Percentiles rank a stretch among this genome's conserved stretches.
phyloP scores from a whole-genome alignment of 176 grass and related monocot species.

The Juncus inflexus region DNA sequence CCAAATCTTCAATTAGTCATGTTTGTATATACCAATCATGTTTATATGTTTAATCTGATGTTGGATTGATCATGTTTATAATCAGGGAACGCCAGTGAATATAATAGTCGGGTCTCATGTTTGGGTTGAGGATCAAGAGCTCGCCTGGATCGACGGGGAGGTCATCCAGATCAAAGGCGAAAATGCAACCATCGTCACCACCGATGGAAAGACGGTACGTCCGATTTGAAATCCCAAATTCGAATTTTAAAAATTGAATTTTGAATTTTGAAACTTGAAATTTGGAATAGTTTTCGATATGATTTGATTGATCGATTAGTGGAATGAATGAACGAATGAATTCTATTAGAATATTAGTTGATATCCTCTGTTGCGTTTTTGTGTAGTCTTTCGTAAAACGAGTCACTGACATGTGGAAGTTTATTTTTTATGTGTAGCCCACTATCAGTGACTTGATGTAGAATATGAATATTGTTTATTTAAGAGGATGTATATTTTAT shows the following conservation, averaged over 20 bases:
- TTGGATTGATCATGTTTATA: slow-evolving; percentile 11
- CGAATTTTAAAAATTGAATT: not conserved
- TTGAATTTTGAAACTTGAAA: not conserved
- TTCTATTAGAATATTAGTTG: not conserved
- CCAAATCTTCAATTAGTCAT: not conserved
- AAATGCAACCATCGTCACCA: slow-evolving; percentile 49
- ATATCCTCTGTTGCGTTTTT: not conserved
- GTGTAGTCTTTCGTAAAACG: not conserved
- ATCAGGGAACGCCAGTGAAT: slow-evolving; percentile 88
- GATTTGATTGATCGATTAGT: not conserved
- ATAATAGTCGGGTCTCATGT: slow-evolving; percentile 92
- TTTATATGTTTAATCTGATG: slow-evolving; percentile 23
- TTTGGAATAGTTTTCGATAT: not conserved
- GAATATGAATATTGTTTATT: too few species aligned
- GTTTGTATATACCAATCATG: not conserved
- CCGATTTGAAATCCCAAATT: not conserved
- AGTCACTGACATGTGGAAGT: not conserved
- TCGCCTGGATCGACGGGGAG: slow-evolving; percentile 73
- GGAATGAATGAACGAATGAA: not conserved
- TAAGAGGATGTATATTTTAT: too few species aligned
- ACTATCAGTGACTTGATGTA: too few species aligned
- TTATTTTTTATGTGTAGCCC: too few species aligned
- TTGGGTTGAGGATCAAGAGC: slow-evolving; percentile 68
- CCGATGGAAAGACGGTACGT: slow-evolving; percentile 60
- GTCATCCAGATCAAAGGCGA: slow-evolving; percentile 68